Evolutionary conservation across 2,329 filamentous ascomycete species (phyloP).

Genomic region (Xylariales sp.): DNA sequence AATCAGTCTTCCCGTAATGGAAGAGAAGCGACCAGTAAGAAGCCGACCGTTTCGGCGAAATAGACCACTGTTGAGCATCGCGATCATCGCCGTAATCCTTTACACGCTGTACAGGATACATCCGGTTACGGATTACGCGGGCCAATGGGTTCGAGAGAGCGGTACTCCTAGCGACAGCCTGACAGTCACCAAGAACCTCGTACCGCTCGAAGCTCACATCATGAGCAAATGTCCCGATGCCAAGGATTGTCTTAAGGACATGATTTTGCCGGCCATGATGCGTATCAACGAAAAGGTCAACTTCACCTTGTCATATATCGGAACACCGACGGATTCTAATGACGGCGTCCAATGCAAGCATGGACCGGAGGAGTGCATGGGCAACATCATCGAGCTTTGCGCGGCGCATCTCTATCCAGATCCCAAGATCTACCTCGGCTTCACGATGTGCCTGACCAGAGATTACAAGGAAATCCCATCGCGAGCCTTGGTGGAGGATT

Average conservation of each 20-base stretch:
- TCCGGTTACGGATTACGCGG: conserved; percentile 14
- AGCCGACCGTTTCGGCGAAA: conserved; percentile 20
- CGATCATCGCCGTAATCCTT: conserved; percentile 16
- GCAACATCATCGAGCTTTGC: conserved; percentile 92
- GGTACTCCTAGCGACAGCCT: not conserved
- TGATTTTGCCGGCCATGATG: conserved; percentile 86
- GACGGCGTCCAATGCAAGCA: conserved; percentile 87
- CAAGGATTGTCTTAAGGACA: conserved; percentile 70
- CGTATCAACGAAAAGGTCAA: conserved; percentile 77
- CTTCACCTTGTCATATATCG: conserved; percentile 88
- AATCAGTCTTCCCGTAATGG: conserved; percentile 24
- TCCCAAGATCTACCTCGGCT: conserved; percentile 84
- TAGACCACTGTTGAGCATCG: conserved; percentile 18
- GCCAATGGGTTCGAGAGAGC: conserved; percentile 10
- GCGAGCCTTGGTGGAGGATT: conserved; percentile 74
- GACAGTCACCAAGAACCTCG: conserved; percentile 32
- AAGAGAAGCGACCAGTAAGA: conserved; percentile 23
- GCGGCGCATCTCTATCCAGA: conserved; percentile 77
- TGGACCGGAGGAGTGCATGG: conserved; percentile 82
- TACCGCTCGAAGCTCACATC: conserved; percentile 89
- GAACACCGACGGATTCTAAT: conserved; percentile 64
- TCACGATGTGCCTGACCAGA: conserved; percentile 81
- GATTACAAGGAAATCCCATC: conserved; percentile 76
- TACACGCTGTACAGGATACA: conserved; percentile 19
- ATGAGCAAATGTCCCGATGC: conserved; percentile 98